Conservation (phyloP, 257 asterid genomes). For the Sherardia arvensis region DNA sequence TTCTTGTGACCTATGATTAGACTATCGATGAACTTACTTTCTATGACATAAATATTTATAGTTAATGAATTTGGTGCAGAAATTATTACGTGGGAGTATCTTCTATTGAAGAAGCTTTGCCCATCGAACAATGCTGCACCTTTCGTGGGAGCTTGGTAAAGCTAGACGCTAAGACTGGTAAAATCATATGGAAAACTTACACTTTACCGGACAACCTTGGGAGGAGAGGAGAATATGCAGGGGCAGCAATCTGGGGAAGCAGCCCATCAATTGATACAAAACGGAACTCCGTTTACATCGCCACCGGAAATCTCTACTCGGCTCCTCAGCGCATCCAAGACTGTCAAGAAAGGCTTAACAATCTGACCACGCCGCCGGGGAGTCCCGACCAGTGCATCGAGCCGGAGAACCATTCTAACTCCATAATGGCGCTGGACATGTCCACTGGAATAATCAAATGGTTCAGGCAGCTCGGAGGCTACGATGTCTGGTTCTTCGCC, state of each 20-base stretch:
- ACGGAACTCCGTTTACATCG: background rate
- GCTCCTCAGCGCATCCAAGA: background rate
- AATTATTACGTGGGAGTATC: slow-evolving; percentile 15
- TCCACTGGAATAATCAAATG: background rate
- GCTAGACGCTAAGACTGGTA: background rate
- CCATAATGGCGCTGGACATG: background rate
- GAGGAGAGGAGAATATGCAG: slow-evolving; percentile 1
- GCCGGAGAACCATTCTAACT: background rate
- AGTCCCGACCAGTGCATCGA: background rate
- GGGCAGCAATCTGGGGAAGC: slow-evolving; percentile 2
- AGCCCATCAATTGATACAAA: background rate
- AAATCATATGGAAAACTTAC: background rate
- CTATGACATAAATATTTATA: too few species aligned
- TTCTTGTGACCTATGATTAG: too few species aligned
- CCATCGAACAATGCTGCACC: background rate
- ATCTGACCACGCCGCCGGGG: background rate
- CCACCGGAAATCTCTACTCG: background rate
- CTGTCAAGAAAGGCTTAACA: background rate
- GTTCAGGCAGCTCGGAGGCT: slow-evolving; percentile 1
- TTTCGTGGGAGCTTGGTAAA: background rate
- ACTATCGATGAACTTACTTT: too few species aligned
- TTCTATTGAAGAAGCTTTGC: background rate
- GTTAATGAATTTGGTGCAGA: slow-evolving; percentile 12
- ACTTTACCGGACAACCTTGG: background rate
- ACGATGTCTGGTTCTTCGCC: background rate